Evolutionary conservation across 75 land plant species (phyloP), one percentile per base, ranked within the genome.

Genomic region (Selaginella moellendorffii): DNA sequence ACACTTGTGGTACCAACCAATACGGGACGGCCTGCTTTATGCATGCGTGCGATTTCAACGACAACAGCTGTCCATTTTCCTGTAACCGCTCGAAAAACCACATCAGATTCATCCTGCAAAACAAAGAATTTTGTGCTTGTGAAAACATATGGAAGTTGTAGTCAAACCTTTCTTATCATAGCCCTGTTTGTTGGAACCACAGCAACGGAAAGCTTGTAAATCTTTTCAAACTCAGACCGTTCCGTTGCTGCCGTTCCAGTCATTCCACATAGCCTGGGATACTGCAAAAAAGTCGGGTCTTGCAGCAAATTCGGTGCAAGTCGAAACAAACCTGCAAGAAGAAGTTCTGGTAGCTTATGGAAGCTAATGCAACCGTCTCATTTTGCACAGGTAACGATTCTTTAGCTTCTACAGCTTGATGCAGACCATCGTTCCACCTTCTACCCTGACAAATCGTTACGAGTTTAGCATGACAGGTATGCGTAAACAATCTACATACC

Each of bases 191-290:
- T 95, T 52, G 99, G 99, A 1, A 95, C 88, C 68, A 89, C 79
- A 27, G 88, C 80, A 9, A 90, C 97, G 68, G 76, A 85, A 31
- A 95, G 75, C 72, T 86, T 95, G 76, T 95, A 95, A 21, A 95
- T 95, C 53, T 82, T 86, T 70, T 90, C 97, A 77, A 95, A 95
- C 71, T 95, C 99, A 42, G 82, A 61, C 54, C 81, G 77, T 64
- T 95, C 99, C 62, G 99, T 95, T 42, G 99, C 99, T 68, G 99
- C 99, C 36, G 99, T 95, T 51, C 99, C 99, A 68, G 99, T 95
- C 99, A 95, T 95, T 30, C 99, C 99, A 72, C 99, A 95, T 28
- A 95, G 86, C 76, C 89, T 95, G 26, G 96, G 91, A 53, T 90
- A 95, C 99, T 95, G 84, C 53, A 77, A 20, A 17, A 51, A 46